Evolutionary conservation across 176 grass and related monocot genomes (phyloP).

Genomic region (Cymbopogon citratus): DNA sequence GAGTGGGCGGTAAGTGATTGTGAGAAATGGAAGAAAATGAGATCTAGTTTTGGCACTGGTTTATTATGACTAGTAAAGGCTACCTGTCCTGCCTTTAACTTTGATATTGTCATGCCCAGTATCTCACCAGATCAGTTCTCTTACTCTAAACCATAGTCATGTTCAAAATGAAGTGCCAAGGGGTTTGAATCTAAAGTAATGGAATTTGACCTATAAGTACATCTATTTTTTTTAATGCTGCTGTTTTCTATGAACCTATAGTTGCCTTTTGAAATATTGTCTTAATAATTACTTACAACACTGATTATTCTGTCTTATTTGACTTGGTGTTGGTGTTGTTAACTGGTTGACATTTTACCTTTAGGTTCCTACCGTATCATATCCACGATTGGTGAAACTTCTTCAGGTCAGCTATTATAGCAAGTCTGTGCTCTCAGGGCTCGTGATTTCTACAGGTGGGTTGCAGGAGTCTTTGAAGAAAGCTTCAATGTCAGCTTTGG

Average conservation of each 20-base stretch:
- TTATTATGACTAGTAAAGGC: background rate
- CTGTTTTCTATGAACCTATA: background rate
- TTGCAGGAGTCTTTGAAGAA: conserved; percentile 88
- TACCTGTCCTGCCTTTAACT: conserved; percentile 16
- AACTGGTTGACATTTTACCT: conserved; percentile 5
- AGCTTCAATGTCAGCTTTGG: conserved; percentile 57
- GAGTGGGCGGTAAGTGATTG: conserved; percentile 73
- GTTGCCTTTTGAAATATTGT: conserved; percentile 13
- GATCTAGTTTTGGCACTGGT: conserved; percentile 15
- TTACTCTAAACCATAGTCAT: background rate
- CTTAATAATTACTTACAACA: background rate
- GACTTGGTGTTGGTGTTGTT: background rate
- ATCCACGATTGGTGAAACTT: conserved; percentile 85
- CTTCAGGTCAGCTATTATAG: conserved; percentile 71
- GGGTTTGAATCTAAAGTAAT: background rate
- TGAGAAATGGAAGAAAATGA: background rate
- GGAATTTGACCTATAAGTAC: background rate
- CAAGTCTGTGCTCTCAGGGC: conserved; percentile 70
- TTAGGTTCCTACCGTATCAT: conserved; percentile 76
- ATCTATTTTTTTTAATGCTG: background rate
- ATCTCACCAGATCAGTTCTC: background rate
- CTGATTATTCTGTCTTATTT: conserved; percentile 11
- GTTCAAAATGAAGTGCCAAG: background rate
- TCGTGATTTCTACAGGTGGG: conserved; percentile 92
- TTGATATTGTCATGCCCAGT: conserved; percentile 1